Conservation (phyloP, 257 asterid genomes). For the Plectranthus barbatus region DNA sequence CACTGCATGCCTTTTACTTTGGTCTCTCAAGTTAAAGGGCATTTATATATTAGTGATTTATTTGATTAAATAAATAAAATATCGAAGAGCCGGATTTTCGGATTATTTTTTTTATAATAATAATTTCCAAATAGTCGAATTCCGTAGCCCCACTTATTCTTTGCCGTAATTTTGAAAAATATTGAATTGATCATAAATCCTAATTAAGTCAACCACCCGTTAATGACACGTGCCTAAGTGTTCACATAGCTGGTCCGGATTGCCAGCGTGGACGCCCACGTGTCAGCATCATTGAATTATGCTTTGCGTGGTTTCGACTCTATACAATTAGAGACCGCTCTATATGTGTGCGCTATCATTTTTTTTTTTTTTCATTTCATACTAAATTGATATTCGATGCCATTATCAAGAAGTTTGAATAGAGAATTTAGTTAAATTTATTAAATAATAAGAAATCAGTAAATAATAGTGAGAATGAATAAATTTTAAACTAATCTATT, state of each 20-base stretch:
- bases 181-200: too few relatives aligned
- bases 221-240: conserved; percentile 20
- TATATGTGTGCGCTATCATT: too few relatives aligned
- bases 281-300: background rate
- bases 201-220: conserved; percentile 8
- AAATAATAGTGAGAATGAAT: too few relatives aligned
- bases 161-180: too few relatives aligned
- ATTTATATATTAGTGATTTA: conserved; percentile 13
- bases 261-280: conserved; percentile 50
- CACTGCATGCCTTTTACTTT: conserved; percentile 17
- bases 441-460: too few relatives aligned
- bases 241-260: conserved; percentile 2
- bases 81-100: conserved; percentile 8
- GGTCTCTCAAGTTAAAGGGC: background rate
- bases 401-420: too few relatives aligned
- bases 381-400: too few relatives aligned
- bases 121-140: background rate
- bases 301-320: conserved; percentile 64
- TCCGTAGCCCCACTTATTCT: background rate
- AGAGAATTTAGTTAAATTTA: too few relatives aligned
- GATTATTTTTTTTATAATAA: conserved; percentile 6
- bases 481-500: too few relatives aligned
- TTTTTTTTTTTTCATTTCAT: too few relatives aligned
- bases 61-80: background rate
- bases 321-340: background rate